Base-by-base conservation (phyloP, 768 basidiomycete genomes). In the Hygrophoropsis aurantiaca region DNA sequence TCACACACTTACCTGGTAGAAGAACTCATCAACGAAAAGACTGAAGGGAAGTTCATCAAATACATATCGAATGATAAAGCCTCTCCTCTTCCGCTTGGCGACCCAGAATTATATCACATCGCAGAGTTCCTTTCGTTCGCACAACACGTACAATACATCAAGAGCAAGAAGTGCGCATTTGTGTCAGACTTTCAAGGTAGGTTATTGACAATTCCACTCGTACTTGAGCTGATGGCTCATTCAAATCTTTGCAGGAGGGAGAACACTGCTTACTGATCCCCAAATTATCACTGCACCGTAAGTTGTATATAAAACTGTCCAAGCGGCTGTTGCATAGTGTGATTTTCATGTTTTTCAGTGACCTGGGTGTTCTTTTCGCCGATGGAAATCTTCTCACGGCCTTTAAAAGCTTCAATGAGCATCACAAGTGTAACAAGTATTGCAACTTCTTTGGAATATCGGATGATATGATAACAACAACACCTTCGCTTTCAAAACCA, bases 131-230 rank as follows among this genome's bases (percentile, higher is more conserved):
- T 39, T 13, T 11, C 16, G 11, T 39, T 39, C 18, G 11, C 9
- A 18, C 60, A 63, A 20, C 62, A 58, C 34, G 47, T 54, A 19
- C 60, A 62, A 36, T 66, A 56, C 23, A 48, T 25, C 42, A 50
- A 50, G 40, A 59, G 55, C 1, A 43, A 50, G 42, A 56, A 53
- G 36, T 46, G 50, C 16, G 56, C 46, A 1, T 65, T 61, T 37
- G 55, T 65, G 8, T 60, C 61, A 2, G 58, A 65, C 45, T 58
- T 52, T 19, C 60, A 61, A 56, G 62, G 60, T 59, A 41, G 3
- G 50, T 40, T 38, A 1, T 15, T 8, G n/a, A n/a, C n/a, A n/a
- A n/a, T 11, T 23, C n/a, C n/a, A n/a, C n/a, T n/a, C n/a, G n/a
- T n/a, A n/a, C n/a, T n/a, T n/a, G n/a, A n/a, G n/a, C n/a, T n/a